phyloP scores from a whole-genome alignment of 345 rosid genomes.

The Laguncularia racemosa region DNA sequence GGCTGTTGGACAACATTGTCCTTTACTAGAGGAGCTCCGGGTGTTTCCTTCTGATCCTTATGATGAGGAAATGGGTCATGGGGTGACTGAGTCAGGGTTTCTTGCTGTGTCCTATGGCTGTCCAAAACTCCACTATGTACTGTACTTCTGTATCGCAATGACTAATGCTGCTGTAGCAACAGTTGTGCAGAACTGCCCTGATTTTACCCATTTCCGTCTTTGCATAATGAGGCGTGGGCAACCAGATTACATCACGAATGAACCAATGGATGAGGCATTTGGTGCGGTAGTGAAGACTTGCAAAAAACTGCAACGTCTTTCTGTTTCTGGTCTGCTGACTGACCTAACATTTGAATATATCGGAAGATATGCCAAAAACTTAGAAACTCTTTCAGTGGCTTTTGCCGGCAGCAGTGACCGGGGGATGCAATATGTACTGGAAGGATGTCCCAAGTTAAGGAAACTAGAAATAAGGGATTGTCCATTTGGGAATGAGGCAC shows the following conservation, averaged over 20 bases:
- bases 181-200: slow-evolving; percentile 56
- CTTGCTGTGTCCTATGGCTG: slow-evolving; percentile 58
- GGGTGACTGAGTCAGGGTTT: slow-evolving; percentile 58
- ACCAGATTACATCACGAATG: slow-evolving; percentile 52
- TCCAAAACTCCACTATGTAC: slow-evolving; percentile 51
- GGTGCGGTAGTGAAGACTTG: slow-evolving; percentile 65
- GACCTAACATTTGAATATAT: slow-evolving; percentile 58
- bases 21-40: slow-evolving; percentile 60
- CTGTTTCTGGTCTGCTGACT: slow-evolving; percentile 58
- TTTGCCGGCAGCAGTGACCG: slow-evolving; percentile 65
- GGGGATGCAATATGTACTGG: slow-evolving; percentile 61
- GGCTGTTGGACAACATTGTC: slow-evolving; percentile 47
- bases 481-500: slow-evolving; percentile 59
- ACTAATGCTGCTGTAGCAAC: slow-evolving; percentile 67
- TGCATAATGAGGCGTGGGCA: slow-evolving; percentile 67
- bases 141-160: slow-evolving; percentile 65
- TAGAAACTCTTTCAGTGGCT: slow-evolving; percentile 70
- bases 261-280: slow-evolving; percentile 71
- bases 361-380: slow-evolving; percentile 56
- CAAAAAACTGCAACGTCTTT: slow-evolving; percentile 55
- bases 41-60: slow-evolving; percentile 67
- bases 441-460: slow-evolving; percentile 55
- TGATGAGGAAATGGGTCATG: slow-evolving; percentile 38
- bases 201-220: slow-evolving; percentile 65
- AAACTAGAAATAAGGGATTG: slow-evolving; percentile 74